Evolutionary conservation across 23 red algal species (phyloP).

Genomic region (Pyropia yezoensis): DNA sequence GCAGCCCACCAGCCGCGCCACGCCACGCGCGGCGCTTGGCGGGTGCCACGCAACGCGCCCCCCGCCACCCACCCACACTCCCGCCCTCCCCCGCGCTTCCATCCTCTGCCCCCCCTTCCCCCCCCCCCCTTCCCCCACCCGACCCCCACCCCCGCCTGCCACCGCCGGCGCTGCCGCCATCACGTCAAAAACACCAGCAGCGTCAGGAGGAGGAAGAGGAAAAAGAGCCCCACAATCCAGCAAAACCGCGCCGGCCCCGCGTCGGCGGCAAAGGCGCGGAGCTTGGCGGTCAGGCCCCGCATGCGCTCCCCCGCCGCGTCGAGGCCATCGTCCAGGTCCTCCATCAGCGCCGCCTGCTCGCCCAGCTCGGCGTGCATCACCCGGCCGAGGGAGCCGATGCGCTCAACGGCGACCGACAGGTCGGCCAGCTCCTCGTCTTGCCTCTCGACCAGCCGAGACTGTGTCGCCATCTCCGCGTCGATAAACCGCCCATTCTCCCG

Average conservation of each 20-base stretch:
- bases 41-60: no score
- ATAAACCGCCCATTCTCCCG: slow-evolving; percentile 37
- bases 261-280: slow-evolving; percentile 35
- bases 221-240: slow-evolving; percentile 31
- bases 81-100: no score
- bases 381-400: slow-evolving; percentile 52
- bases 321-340: slow-evolving; percentile 45
- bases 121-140: no score
- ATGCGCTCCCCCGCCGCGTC: slow-evolving; percentile 13
- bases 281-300: slow-evolving; percentile 14
- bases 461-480: slow-evolving; percentile 17
- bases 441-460: slow-evolving; percentile 22
- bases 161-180: background rate
- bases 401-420: slow-evolving; percentile 34
- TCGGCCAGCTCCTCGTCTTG: slow-evolving; percentile 53
- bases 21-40: no score
- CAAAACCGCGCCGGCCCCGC: slow-evolving; percentile 48
- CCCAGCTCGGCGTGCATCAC: slow-evolving; percentile 57
- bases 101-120: no score
- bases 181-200: slow-evolving; percentile 48
- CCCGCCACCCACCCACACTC: no score
- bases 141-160: no score
- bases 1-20: no score
- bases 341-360: slow-evolving; percentile 44
- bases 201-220: slow-evolving; percentile 40